Evolutionary conservation across 129 eudicot species (phyloP), one percentile per base, ranked within the genome.

Genomic region (Pseudognaphalium luteoalbum): DNA sequence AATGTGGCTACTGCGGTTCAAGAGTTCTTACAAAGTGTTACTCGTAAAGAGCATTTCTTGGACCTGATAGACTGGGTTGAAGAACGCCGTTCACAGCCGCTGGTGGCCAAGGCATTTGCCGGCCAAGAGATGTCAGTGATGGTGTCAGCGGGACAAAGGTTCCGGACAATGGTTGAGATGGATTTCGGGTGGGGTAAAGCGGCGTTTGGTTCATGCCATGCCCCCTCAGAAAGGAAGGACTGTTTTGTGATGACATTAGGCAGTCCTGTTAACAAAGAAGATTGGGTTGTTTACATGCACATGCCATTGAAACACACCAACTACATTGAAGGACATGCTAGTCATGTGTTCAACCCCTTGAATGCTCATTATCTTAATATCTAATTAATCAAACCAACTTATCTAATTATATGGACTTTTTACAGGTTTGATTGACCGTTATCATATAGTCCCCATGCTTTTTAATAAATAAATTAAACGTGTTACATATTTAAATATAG

Each of bases 221-320:
- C 83, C 34, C 91, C 89, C 0, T 82, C 88, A 63, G 78, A 71
- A 5, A 86, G 81, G 54, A 47, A 73, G 17, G 83, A 85, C 14
- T 85, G 84, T 8, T 85, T 80, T 30, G 91, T 88, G 5, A 84
- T 88, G 89, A 91, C 93, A 57, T 74, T 86, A 8, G 21, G 62
- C 4, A 57, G 62, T 57, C 62, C 62, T 2, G 19, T 57, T 6
- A 57, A 84, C n/a, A 80, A 78, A 47, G 85, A 86, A 5, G 96
- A 90, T 65, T 86, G 89, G 96, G 42, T 88, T 21, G 89, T 90
- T 4, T 90, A 86, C 74, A 85, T 88, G 93, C 93, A 84, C 59
- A 14, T 90, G 51, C 42, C 71, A 16, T 37, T 60, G 37, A 81
- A 66, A 35, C 89, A 84, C 11, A 39, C 88, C 39, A 87, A 81